phyloP scores from a whole-genome alignment of 192 early-diverging fungal genomes.

The Coemansia sp. region DNA sequence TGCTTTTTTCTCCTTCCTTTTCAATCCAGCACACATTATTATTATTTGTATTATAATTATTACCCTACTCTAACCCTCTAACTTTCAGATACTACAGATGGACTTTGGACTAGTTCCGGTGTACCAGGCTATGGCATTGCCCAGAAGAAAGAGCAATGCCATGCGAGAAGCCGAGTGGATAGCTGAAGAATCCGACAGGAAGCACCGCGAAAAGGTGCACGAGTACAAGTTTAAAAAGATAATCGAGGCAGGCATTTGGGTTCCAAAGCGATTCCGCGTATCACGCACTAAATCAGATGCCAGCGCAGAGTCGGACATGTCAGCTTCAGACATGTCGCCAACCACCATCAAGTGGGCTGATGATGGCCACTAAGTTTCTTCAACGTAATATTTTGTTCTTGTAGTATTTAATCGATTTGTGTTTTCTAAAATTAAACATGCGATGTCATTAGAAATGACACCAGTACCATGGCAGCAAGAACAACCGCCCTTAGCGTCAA shows the following conservation, averaged over 20 bases:
- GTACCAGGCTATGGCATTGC: constrained; percentile 13
- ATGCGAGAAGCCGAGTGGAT: constrained; percentile 20
- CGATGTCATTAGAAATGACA: constrained; percentile 2
- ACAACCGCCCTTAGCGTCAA: constrained; percentile 13
- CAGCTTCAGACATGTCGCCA: not conserved
- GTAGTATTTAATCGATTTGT: not conserved
- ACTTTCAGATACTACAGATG: constrained; percentile 8
- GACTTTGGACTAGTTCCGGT: constrained; percentile 20
- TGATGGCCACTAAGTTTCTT: not conserved
- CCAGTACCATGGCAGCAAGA: constrained; percentile 9
- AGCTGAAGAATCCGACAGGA: constrained; percentile 22
- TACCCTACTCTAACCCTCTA: too few relatives aligned
- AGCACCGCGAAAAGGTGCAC: constrained; percentile 23
- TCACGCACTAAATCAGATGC: constrained; percentile 9
- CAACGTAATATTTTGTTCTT: not conserved
- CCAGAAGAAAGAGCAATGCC: constrained; percentile 8
- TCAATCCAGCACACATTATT: not conserved
- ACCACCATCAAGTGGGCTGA: constrained; percentile 36
- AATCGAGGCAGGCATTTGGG: constrained; percentile 15
- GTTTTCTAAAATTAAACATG: not conserved
- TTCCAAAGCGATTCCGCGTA: constrained; percentile 6
- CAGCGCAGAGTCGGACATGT: constrained; percentile 3
- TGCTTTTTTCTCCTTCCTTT: not conserved
- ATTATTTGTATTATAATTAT: not conserved
- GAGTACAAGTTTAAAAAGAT: constrained; percentile 27